phyloP scores from a whole-genome alignment of 495 filamentous ascomycete genomes.

The Trichoderma gamsii region DNA sequence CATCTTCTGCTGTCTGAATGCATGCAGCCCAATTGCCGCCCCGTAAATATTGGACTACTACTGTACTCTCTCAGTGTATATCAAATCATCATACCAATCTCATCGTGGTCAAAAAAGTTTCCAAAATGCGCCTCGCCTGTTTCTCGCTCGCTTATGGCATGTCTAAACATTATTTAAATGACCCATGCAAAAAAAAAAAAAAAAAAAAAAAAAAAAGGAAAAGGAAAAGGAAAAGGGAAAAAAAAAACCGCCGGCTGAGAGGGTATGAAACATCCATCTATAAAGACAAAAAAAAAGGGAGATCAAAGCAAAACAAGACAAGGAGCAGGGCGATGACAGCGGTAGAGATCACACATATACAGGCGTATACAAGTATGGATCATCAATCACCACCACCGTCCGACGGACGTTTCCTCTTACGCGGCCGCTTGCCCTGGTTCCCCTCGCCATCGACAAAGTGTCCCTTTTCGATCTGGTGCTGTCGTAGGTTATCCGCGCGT shows the following conservation, averaged over 20 bases:
- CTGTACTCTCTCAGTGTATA: no score
- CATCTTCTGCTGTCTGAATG: no score
- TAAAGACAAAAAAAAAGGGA: background rate
- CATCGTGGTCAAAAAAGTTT: background rate
- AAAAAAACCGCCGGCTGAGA: background rate
- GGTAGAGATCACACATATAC: background rate
- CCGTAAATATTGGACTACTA: no score
- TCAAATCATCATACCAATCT: no score
- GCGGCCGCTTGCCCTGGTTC: conserved; percentile 27
- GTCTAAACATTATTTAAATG: background rate
- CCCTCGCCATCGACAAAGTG: conserved; percentile 39
- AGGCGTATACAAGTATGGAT: background rate
- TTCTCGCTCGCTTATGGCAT: background rate
- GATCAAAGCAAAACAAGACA: background rate
- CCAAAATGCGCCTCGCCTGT: background rate
- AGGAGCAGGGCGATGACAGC: background rate
- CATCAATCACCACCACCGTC: conserved; percentile 9
- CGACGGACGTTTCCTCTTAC: conserved; percentile 33
- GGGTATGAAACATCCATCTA: background rate
- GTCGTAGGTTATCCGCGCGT: conserved; percentile 43
- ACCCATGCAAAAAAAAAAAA: background rate
- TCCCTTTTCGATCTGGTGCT: conserved; percentile 46
- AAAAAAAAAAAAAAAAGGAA: background rate
- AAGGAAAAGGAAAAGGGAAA: background rate
- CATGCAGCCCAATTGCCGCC: no score